Base-by-base conservation (phyloP, 306 rosid genomes). In the Lathyrus aphaca region DNA sequence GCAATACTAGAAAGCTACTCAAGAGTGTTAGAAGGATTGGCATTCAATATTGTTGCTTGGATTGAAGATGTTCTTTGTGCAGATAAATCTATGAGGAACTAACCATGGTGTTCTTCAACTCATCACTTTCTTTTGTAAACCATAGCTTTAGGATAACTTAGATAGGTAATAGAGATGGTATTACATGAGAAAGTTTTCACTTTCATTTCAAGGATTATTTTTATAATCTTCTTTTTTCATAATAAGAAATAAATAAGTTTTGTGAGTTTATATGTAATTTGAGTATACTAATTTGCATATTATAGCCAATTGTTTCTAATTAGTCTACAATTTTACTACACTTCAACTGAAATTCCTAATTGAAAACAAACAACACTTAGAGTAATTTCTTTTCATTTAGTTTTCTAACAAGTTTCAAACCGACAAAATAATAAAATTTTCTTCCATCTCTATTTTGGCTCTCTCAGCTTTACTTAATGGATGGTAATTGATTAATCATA, bases 41-140 rank as follows among this genome's bases (percentile, higher is more conserved):
- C 95, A 57, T 88, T 88, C 89, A 88, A 88, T 82, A 78, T 82
- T 59, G 95, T 88, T 51, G 88, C 95, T 64, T 88, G 95, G 95
- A 85, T 77, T 80, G 91, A 88, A 71, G 91, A 86, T 83, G 95
- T 83, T 77, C 74, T 80, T 70, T 30, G 35, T 70, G 82, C 75
- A 61, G 89, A 88, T 77, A 79, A 79, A 73, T 79, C 90, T 27
- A 63, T 74, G 78, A 85, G 80, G 71, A 78, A 69, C 38, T 77
- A 71, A 60, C 50, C 62, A 23, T 19, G 6, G 9, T 42, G 64
- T 66, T 56, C 68, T 73, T 62, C 46, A 3, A 45, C 59, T 76
- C 72, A 68, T 16, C 50, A 45, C 6, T 40, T 72, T 53, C 27
- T 45, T 68, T 50, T 56, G 50, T 51, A 70, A 19, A 27, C 55